phyloP scores from a whole-genome alignment of 192 early-diverging fungal genomes.

The Coemansia sp. region DNA sequence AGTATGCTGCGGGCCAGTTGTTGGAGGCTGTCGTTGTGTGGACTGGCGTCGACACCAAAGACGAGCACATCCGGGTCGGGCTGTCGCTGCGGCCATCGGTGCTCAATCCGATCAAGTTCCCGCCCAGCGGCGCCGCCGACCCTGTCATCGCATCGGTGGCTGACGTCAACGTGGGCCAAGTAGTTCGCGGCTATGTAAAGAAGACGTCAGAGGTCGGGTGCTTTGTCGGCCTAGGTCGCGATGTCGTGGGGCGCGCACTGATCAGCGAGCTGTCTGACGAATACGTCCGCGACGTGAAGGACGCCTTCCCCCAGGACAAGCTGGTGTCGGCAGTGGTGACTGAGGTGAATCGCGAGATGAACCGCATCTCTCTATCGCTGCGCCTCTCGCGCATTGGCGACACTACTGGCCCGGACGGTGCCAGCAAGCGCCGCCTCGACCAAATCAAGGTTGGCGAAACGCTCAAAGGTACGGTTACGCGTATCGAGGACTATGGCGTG shows the following conservation, averaged over 20 bases:
- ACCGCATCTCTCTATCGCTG: constrained; percentile 69
- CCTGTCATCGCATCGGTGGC: constrained; percentile 54
- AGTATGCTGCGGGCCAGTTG: constrained; percentile 22
- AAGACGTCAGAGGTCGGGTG: constrained; percentile 68
- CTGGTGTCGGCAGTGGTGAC: constrained; percentile 74
- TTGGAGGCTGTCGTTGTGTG: constrained; percentile 1
- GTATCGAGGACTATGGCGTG: constrained; percentile 72
- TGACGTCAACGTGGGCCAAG: constrained; percentile 60
- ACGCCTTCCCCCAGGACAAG: constrained; percentile 65
- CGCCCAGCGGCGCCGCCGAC: constrained; percentile 29
- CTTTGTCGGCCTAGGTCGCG: constrained; percentile 68
- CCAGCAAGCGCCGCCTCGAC: constrained; percentile 50
- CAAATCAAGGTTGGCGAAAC: constrained; percentile 70
- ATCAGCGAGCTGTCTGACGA: constrained; percentile 84
- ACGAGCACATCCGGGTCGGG: constrained; percentile 54
- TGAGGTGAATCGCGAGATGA: constrained; percentile 54
- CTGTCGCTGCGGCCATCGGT: constrained; percentile 63
- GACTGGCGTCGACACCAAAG: constrained; percentile 3
- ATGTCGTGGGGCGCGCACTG: constrained; percentile 70
- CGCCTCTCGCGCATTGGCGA: constrained; percentile 58
- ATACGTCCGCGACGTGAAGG: constrained; percentile 82
- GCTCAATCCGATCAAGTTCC: constrained; percentile 33
- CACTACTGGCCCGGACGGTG: constrained; percentile 15
- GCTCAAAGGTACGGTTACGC: constrained; percentile 72
- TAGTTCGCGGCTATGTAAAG: constrained; percentile 71